Evolutionary conservation across 208 protist genomes (phyloP).

Genomic region (Crithidia fasciculata): DNA sequence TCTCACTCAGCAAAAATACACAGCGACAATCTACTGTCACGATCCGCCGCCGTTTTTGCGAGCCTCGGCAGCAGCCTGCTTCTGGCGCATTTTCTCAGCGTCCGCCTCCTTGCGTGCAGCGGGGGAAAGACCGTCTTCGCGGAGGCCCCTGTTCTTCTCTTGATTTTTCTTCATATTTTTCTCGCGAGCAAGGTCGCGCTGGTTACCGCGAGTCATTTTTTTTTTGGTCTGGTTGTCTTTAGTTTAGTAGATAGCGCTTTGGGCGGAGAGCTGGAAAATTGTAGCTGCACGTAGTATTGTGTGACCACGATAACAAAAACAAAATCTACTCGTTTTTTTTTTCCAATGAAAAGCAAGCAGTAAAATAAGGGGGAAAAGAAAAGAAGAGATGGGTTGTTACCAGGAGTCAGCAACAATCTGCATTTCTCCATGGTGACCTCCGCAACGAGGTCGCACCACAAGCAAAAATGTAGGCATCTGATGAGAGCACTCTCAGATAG

Average conservation of each 20-base stretch:
- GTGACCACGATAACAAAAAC: neutral
- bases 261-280: neutral
- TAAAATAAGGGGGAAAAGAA: slow-evolving; percentile 1
- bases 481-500: no score
- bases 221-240: neutral
- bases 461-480: no score
- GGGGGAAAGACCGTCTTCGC: slow-evolving; percentile 67
- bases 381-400: neutral
- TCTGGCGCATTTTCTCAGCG: slow-evolving; percentile 87
- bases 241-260: neutral
- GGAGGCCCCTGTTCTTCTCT: slow-evolving; percentile 75
- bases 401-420: no score
- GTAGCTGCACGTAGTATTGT: no score
- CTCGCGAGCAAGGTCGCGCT: slow-evolving; percentile 89
- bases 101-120: slow-evolving; percentile 85
- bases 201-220: slow-evolving; percentile 89
- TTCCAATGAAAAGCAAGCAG: neutral
- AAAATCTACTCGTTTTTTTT: neutral
- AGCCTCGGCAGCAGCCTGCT: slow-evolving; percentile 69
- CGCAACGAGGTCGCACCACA: no score
- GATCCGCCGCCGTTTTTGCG: slow-evolving; percentile 41
- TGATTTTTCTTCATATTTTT: slow-evolving; percentile 86
- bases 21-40: neutral
- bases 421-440: no score
- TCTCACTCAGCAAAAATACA: neutral